A percentile compares a stretch with the other conserved stretches of the same genome.
phyloP scores from a whole-genome alignment of 2,329 filamentous ascomycete genomes.

The Whalleya microplaca region DNA sequence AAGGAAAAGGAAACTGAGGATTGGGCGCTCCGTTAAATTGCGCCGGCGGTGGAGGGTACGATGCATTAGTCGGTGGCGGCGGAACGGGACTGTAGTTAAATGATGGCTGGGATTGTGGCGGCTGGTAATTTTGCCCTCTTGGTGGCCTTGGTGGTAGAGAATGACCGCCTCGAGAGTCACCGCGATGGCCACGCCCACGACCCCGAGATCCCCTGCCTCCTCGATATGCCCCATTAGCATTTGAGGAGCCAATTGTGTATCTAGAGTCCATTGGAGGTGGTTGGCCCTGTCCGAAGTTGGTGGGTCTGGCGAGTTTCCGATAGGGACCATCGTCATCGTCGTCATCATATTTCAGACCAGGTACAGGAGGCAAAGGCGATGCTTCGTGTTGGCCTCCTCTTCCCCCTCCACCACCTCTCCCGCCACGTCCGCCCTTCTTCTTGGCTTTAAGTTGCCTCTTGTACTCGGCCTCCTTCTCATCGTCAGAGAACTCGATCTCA shows the following conservation, averaged over 20 bases:
- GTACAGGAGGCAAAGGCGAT: constrained; percentile 39
- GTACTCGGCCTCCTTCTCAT: constrained; percentile 88
- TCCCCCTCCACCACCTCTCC: constrained; percentile 41
- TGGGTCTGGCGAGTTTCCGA: constrained; percentile 70
- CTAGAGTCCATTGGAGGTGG: constrained; percentile 45
- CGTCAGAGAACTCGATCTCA: constrained; percentile 94
- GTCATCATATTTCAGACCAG: constrained; percentile 69
- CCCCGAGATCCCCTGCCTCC: constrained; percentile 50
- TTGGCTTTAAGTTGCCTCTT: constrained; percentile 72
- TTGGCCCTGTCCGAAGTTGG: constrained; percentile 59
- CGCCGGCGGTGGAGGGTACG: constrained; percentile 27
- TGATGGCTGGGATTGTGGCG: constrained; percentile 37
- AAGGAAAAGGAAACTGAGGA: constrained; percentile 49
- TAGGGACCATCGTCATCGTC: constrained; percentile 68
- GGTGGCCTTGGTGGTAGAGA: constrained; percentile 43
- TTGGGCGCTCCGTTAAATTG: constrained; percentile 42
- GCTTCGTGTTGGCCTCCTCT: constrained; percentile 43
- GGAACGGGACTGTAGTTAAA: constrained; percentile 33
- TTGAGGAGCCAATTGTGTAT: constrained; percentile 41
- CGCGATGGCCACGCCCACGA: constrained; percentile 43
- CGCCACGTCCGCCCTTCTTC: constrained; percentile 50
- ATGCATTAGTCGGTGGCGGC: constrained; percentile 39
- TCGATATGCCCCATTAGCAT: constrained; percentile 37
- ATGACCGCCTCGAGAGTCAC: constrained; percentile 49
- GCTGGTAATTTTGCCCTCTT: constrained; percentile 39